Conservation (phyloP, 805 yeast species). For the Nematodospora valgi region DNA sequence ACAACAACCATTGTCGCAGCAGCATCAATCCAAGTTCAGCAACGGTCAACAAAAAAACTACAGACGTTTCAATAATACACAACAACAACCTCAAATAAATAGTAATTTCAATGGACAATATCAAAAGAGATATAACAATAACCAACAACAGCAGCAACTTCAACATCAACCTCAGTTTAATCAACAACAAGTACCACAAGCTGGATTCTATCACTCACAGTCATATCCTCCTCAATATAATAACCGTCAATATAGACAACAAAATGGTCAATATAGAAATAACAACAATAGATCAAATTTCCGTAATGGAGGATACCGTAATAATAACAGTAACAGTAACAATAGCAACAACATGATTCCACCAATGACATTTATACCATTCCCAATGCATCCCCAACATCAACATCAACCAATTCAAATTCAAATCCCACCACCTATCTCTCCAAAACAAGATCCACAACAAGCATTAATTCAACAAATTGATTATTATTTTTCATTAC, state of each 20-base stretch:
- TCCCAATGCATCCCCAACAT: conserved; percentile 6
- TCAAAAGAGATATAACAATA: conserved; percentile 17
- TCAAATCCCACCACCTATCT: conserved; percentile 44
- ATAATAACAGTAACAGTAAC: conserved; percentile 9
- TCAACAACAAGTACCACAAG: conserved; percentile 15
- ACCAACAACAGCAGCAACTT: conserved; percentile 13
- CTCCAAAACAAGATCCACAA: conserved; percentile 44
- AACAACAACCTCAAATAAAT: conserved; percentile 2
- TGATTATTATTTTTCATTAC: conserved; percentile 86
- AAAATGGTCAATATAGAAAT: conserved; percentile 11
- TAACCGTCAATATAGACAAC: conserved; percentile 18
- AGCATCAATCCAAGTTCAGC: conserved; percentile 1
- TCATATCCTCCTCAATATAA: conserved; percentile 16
- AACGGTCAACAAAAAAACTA: conserved; percentile 20
- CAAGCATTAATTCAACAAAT: conserved; percentile 57
- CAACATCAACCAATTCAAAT: conserved; percentile 12
- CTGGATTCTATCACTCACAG: conserved; percentile 32
- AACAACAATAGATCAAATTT: conserved; percentile 6
- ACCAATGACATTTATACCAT: conserved; percentile 9
- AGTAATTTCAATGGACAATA: conserved; percentile 15
- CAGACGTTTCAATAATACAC: conserved; percentile 23
- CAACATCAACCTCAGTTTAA: conserved; percentile 16
- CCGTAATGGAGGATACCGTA: conserved; percentile 3
- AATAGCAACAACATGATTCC: not conserved
- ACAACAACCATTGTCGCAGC: conserved; percentile 1